Evolutionary conservation across 768 basidiomycete genomes (phyloP), one percentile per base, ranked within the genome.

Genomic region (Kwoniella dendrophila): DNA sequence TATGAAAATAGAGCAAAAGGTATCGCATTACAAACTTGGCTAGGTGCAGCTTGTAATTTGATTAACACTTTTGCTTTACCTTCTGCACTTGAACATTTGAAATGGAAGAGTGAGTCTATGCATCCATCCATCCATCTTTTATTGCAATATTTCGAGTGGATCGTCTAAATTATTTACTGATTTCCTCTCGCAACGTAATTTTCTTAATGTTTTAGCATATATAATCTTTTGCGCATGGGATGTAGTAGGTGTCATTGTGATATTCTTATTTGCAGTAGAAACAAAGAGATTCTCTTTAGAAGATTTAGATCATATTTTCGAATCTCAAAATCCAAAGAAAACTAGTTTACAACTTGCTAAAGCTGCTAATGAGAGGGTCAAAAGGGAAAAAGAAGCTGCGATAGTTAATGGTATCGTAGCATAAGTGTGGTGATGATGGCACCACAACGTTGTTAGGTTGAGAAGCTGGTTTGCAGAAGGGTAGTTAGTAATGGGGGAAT

Each of bases 1-100:
- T 85, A 82, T 67, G 80, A 85, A 68, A 82, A 81, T 18, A 78
- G 85, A 60, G 83, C 84, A 1, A 85, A 85, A 63, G 84, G 77
- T 29, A 81, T 85, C 26, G 83, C 82, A 0, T 83, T 84, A 71
- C 76, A 83, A n/a, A 82, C 81, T 3, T 80, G 84, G 36, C 76
- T 82, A 26, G 72, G 81, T 5, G 82, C 83, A 62, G 76, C 79
- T 4, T 75, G 83, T 22, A 80, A 80, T 3, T 50, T 78, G 16
- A 68, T 72, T 59, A 69, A 69, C 56, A 66, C 64, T n/a, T 72
- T 72, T 41, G 70, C 50, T 51, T 47, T 69, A 4, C 68, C 68
- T 12, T 38, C 51, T 12, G 71, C 68, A 26, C 57, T 70, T 20
- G 44, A 41, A 11, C 32, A 41, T 10, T 11, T 69, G 3, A 53